A percentile compares a stretch with the other conserved stretches of the same genome.
phyloP scores from a whole-genome alignment of 1,284 basidiomycete genomes.

The Leccinum fuscescens region DNA sequence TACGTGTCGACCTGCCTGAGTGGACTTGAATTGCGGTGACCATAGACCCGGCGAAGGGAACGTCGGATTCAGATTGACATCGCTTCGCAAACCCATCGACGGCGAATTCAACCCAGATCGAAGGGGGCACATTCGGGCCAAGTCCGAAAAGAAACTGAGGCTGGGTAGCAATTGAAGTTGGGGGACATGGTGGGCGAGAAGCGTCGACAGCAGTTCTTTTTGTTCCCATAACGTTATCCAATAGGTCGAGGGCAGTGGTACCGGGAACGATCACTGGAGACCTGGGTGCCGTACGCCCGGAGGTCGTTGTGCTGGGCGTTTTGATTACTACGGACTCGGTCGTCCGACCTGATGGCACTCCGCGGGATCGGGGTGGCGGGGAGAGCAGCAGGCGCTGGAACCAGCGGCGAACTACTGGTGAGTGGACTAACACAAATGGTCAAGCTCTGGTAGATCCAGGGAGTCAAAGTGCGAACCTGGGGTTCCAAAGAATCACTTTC shows the following conservation, averaged over 20 bases:
- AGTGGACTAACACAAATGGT: constrained; percentile 30
- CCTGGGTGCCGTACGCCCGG: constrained; percentile 21
- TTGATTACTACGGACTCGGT: constrained; percentile 13
- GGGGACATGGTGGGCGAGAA: constrained; percentile 26
- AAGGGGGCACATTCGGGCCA: constrained; percentile 40
- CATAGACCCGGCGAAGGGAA: constrained; percentile 17
- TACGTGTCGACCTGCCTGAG: constrained; percentile 13
- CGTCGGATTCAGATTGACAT: constrained; percentile 22
- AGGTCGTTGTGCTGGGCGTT: constrained; percentile 23
- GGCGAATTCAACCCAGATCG: constrained; percentile 46
- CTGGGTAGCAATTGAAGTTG: constrained; percentile 35
- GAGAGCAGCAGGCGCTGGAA: constrained; percentile 10
- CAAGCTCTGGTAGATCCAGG: constrained; percentile 5
- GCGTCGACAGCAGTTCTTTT: constrained; percentile 18
- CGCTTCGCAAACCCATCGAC: constrained; percentile 16
- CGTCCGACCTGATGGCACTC: constrained; percentile 31
- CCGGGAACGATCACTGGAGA: constrained; percentile 27
- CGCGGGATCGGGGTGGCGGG: constrained; percentile 23
- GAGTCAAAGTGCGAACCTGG: constrained; percentile 40
- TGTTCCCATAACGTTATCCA: constrained; percentile 52
- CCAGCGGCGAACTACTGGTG: constrained; percentile 33
- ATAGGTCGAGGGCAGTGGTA: constrained; percentile 62
- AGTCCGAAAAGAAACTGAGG: constrained; percentile 46
- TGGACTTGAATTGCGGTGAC: constrained; percentile 25
- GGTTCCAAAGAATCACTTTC: constrained; percentile 65